Conservation (phyloP, 164 flowering plant genomes). For the Annona squamosa region DNA sequence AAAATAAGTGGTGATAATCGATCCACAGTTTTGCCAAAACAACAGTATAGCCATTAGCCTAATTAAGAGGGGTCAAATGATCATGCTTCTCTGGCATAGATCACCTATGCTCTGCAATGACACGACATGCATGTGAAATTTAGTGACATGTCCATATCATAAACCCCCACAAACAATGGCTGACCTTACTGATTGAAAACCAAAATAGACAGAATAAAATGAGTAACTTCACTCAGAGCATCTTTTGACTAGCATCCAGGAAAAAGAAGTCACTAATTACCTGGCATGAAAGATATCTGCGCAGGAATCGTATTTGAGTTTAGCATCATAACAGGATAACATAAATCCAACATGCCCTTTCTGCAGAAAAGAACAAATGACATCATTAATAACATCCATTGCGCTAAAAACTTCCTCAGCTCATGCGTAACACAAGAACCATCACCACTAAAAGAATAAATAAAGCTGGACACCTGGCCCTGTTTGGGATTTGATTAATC, state of each 20-base stretch:
- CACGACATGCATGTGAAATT: background rate
- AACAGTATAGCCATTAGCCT: background rate
- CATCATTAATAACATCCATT: background rate
- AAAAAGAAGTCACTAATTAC: slow-evolving; percentile 23
- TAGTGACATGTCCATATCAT: background rate
- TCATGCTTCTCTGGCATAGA: background rate
- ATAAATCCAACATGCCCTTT: slow-evolving; percentile 86
- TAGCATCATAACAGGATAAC: slow-evolving; percentile 93
- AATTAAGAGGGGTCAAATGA: background rate
- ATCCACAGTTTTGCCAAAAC: background rate
- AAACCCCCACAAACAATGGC: background rate
- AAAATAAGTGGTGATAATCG: background rate
- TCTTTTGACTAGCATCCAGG: background rate
- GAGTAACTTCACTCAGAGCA: background rate
- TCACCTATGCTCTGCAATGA: background rate
- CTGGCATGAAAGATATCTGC: slow-evolving; percentile 78
- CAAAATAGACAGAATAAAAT: background rate
- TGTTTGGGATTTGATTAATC: background rate
- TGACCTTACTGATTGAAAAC: background rate
- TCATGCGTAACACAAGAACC: background rate
- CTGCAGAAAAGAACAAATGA: slow-evolving; percentile 21
- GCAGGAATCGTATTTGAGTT: slow-evolving; percentile 53
- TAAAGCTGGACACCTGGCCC: background rate
- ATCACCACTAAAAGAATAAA: background rate
- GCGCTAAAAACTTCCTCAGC: background rate